These are phyloP conservation scores for Besnoitia besnoiti DNA, from an alignment of 169 alveolate genomes.

Conservation along the genomic window DNA sequence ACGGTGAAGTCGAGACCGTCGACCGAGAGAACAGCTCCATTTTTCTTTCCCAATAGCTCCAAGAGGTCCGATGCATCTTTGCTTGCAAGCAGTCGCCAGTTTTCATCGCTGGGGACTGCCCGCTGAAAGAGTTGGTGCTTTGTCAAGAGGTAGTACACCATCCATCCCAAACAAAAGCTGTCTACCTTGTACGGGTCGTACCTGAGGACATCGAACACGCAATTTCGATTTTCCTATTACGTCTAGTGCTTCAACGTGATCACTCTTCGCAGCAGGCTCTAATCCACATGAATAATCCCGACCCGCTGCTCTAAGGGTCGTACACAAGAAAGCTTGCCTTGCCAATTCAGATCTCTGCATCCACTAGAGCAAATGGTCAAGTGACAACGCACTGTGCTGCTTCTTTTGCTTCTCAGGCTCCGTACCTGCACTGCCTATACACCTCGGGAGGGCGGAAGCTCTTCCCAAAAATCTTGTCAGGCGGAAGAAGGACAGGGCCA, in stretches of 20 bases:
- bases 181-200: conserved; percentile 82
- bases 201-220: background rate
- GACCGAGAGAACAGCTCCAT: conserved; percentile 69
- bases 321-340: no score
- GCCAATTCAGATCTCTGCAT: no score
- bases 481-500: conserved; percentile 21
- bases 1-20: conserved; percentile 69
- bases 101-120: conserved; percentile 59
- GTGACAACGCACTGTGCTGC: no score
- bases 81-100: conserved; percentile 68
- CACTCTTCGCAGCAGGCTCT: no score
- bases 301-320: no score
- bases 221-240: no score
- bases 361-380: no score
- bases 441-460: conserved; percentile 84
- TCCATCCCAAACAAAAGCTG: conserved; percentile 81
- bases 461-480: conserved; percentile 75
- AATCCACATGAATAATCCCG: no score
- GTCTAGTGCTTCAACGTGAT: no score
- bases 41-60: conserved; percentile 65
- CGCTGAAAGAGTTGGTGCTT: conserved; percentile 79
- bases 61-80: conserved; percentile 50
- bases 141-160: conserved; percentile 78
- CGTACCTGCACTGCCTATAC: conserved; percentile 63
- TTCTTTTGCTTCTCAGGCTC: no score